Base-by-base conservation (phyloP, 1,139 yeast genomes). In the Yamadazyma sp. region DNA sequence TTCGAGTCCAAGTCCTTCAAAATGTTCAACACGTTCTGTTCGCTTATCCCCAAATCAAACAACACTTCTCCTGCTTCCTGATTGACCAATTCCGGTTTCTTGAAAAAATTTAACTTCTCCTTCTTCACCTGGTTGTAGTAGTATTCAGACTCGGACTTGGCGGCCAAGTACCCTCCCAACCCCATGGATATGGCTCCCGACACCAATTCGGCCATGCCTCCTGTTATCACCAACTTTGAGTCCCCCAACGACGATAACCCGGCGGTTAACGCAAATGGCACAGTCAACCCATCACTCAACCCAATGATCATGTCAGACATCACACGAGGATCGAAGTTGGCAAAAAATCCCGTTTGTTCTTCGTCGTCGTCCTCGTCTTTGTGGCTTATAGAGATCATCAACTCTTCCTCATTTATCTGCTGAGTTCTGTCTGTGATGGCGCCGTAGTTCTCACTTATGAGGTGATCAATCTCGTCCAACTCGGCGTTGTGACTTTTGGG, bases 141-240 rank as follows among this genome's bases (percentile, higher is more conserved):
- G 59, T 81, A 85, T 56, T 85, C 91, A 20, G 75, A 64, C 62
- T 85, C 94, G n/a, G 86, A 79, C 55, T 81, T 81, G 25, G 92
- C 92, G 31, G 92, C 94, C 47, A 85, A 68, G 57, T 74, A 85
- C 14, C 94, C 94, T 44, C 94, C 94, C 43, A 85, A 74, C 3
- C 94, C 94, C 94, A 85, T 85, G 17, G 91, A 83, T 31, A 85
- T 84, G 33, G 92, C 87, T 32, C 94, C 94, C 4, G 88, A 81
- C 4, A 85, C 87, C 54, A 85, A 69, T 61, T 85, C 94, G 3
- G 92, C 92, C 77, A 85, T 78, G 29, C 92, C 94, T 71, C 92
- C 94, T 17, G 92, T 83, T 39, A 85, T 83, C 29, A 85, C 94
- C 54, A 85, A 69, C 55, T 74, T 80, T 12, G 89, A 68, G 54